phyloP scores from a whole-genome alignment of 257 asterid genomes.

The Osmanthus fragrans region DNA sequence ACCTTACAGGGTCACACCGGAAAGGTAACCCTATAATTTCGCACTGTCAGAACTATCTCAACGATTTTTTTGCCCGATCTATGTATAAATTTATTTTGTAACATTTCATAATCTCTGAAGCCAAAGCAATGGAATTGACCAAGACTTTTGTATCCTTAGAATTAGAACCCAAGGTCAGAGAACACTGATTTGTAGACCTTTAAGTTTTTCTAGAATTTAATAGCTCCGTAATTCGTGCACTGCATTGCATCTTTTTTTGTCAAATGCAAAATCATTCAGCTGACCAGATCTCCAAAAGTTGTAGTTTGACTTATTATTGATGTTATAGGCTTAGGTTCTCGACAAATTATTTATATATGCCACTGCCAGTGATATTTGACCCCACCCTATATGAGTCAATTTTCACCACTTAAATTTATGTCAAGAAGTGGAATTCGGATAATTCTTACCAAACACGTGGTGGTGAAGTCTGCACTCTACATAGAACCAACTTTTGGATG shows the following conservation, averaged over 20 bases:
- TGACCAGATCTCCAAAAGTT: not conserved
- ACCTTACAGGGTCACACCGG: slow-evolving; percentile 97
- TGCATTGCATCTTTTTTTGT: not conserved
- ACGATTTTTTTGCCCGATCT: not conserved
- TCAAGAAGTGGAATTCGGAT: not conserved
- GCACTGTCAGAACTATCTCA: not conserved
- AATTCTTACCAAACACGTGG: not conserved
- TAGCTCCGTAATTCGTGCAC: not conserved
- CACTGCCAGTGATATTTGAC: not conserved
- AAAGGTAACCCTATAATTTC: slow-evolving; percentile 44
- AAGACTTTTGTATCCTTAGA: not conserved
- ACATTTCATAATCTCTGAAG: not conserved
- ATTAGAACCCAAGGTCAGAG: not conserved
- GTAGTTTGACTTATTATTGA: not conserved
- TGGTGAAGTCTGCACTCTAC: not conserved
- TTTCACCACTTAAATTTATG: not conserved
- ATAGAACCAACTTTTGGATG: not conserved
- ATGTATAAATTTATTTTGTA: not conserved
- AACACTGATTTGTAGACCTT: not conserved
- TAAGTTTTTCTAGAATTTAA: not conserved
- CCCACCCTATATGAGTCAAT: not conserved
- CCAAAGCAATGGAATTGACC: not conserved
- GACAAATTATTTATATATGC: not conserved
- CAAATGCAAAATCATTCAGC: not conserved
- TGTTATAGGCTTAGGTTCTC: not conserved